Evolutionary conservation across 805 yeast species (phyloP), one percentile per base, ranked within the genome.

Genomic region (Metschnikowia lachancei): DNA sequence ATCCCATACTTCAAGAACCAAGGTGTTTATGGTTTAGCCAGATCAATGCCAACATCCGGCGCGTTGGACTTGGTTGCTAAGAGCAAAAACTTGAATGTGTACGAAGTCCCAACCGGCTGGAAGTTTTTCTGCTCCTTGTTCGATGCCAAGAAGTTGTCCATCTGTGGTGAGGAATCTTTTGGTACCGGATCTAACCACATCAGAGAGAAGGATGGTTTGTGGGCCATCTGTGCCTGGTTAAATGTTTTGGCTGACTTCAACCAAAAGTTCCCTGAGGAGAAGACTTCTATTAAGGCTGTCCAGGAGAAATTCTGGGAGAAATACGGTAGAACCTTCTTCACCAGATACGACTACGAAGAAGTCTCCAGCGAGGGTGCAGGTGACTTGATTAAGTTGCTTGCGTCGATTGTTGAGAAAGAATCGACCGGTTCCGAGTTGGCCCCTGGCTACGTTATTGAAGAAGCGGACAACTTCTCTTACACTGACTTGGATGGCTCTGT

Each of bases 91-190:
- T 70, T 92, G 54, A 70, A 83, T 41, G 74, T 83, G 51, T 92
- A 92, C 67, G 99, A 94, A 69, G 98, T 94, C 5, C 99, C 99
- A 45, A 92, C 99, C 16, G 99, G 98, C 30, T 92, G 99, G 99
- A 92, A 92, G 70, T 92, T 92, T 65, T 92, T 92, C 79, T 91
- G 98, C 70, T 92, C 96, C 4, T 72, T 92, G 55, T 92, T 92
- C 60, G 99, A 92, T 64, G 91, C 95, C 33, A 81, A 88, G 61
- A 91, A 90, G 70, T 78, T 92, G 58, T 87, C 96, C 49, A 92
- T 92, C 62, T 92, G 99, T 70, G 99, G 99, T 58, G 99, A 92
- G 70, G 99, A 92, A 72, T 85, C 95, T 26, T 92, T 92, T 60
- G 99, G 99, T 61, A 92, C 99, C 24, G 99, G 99, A 37, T 90